These are phyloP conservation scores for Eucalyptus tenuipes DNA, from an alignment of 345 rosid species.

Conservation along the genomic window DNA sequence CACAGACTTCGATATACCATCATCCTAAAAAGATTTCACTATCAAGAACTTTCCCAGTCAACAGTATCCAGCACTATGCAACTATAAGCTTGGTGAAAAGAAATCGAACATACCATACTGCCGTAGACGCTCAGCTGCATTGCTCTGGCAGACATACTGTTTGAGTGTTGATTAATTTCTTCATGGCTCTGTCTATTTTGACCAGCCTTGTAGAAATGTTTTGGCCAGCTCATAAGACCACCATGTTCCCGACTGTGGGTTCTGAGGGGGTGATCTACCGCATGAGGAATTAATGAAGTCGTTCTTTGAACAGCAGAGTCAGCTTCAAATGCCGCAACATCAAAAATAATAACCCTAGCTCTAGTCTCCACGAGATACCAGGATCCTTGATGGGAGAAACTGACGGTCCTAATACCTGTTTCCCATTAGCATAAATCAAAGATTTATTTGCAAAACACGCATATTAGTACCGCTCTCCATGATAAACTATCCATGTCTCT, in stretches of 20 bases:
- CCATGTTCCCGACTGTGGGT: constrained; percentile 37
- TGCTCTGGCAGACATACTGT: constrained; percentile 65
- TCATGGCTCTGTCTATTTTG: constrained; percentile 5
- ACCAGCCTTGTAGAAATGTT: constrained; percentile 16
- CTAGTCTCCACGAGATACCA: constrained; percentile 60
- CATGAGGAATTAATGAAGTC: constrained; percentile 29
- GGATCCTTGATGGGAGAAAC: constrained; percentile 49
- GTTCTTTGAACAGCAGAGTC: constrained; percentile 22
- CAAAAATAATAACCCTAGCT: constrained; percentile 64
- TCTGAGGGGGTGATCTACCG: constrained; percentile 39
- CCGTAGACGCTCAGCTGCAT: constrained; percentile 74
- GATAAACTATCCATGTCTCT: not conserved
- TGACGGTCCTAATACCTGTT: not conserved
- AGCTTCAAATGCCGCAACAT: constrained; percentile 41
- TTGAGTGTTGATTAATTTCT: constrained; percentile 4
- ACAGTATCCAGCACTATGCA: not conserved
- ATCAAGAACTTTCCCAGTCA: not conserved
- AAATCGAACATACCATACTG: constrained; percentile 45
- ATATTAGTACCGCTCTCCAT: not conserved
- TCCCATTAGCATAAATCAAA: not conserved
- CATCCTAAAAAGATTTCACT: not conserved
- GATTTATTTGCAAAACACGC: not conserved
- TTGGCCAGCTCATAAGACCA: constrained; percentile 75
- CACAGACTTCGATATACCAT: not conserved
- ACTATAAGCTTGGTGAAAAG: not conserved